Evolutionary conservation across 129 eudicot genomes (phyloP).

Genomic region (Centaurea solstitialis): DNA sequence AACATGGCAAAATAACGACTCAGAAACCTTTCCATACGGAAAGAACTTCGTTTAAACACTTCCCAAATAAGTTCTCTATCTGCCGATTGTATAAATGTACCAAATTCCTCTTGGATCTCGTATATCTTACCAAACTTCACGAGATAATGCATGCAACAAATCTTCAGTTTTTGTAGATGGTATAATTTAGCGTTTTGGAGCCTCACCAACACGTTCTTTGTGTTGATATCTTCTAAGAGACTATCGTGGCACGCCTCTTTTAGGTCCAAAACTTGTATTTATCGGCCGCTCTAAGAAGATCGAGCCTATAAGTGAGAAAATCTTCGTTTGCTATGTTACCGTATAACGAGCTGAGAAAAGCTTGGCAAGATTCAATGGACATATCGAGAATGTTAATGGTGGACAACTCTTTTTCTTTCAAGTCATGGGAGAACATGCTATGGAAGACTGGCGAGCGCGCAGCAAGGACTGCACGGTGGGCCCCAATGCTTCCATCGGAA

Average conservation of each 20-base stretch:
- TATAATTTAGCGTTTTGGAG: slow-evolving; percentile 65
- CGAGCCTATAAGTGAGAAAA: slow-evolving; percentile 59
- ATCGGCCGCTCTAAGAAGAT: slow-evolving; percentile 81
- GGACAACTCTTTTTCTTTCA: slow-evolving; percentile 69
- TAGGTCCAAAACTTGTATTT: slow-evolving; percentile 66
- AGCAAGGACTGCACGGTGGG: slow-evolving; percentile 82
- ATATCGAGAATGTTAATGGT: slow-evolving; percentile 67
- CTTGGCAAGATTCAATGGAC: slow-evolving; percentile 69
- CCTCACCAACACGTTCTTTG: slow-evolving; percentile 72
- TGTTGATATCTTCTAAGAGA: slow-evolving; percentile 68
- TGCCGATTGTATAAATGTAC: slow-evolving; percentile 52
- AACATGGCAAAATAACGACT: neutral
- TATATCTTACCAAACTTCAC: slow-evolving; percentile 82
- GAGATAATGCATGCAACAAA: slow-evolving; percentile 64
- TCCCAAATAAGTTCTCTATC: slow-evolving; percentile 75
- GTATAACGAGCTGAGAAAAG: slow-evolving; percentile 61
- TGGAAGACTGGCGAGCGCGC: slow-evolving; percentile 75
- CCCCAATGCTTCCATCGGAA: slow-evolving; percentile 59
- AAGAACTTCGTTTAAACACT: slow-evolving; percentile 67
- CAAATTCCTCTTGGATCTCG: slow-evolving; percentile 69
- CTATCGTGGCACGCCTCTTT: slow-evolving; percentile 84
- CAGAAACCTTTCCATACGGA: slow-evolving; percentile 84
- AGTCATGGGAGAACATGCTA: slow-evolving; percentile 80
- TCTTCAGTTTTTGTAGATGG: slow-evolving; percentile 61
- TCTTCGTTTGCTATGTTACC: slow-evolving; percentile 50